These are phyloP conservation scores for Ascochyta koolunga DNA, from an alignment of 2,329 filamentous ascomycete species.

Conservation along the genomic window DNA sequence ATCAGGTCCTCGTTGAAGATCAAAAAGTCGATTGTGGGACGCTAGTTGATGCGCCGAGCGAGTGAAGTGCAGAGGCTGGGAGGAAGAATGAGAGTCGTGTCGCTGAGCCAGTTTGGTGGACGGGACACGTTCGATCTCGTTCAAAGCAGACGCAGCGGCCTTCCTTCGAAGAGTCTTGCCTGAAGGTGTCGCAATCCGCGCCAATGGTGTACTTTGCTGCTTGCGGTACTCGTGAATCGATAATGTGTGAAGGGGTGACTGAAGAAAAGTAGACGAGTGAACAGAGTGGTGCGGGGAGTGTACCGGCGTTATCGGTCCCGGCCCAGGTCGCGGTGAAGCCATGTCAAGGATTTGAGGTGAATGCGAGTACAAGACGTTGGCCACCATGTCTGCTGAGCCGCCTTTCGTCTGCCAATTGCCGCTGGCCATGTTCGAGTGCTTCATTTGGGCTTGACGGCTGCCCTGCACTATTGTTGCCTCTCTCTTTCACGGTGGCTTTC, in stretches of 20 bases:
- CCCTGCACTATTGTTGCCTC: conserved; percentile 8
- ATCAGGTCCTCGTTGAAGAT: conserved; percentile 22
- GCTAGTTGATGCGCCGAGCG: conserved; percentile 38
- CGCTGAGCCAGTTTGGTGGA: conserved; percentile 19
- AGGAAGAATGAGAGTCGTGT: conserved; percentile 19
- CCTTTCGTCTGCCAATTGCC: neutral
- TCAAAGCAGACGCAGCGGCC: conserved; percentile 42
- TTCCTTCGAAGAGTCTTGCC: conserved; percentile 47
- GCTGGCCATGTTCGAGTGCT: neutral
- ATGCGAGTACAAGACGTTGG: conserved; percentile 25
- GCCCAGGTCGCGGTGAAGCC: conserved; percentile 25
- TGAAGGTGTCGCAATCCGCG: conserved; percentile 34
- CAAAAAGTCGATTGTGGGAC: conserved; percentile 22
- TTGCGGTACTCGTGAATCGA: conserved; percentile 50
- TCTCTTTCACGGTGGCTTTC: conserved; percentile 15
- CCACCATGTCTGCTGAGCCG: conserved; percentile 28
- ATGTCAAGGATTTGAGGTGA: conserved; percentile 29
- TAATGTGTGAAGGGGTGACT: conserved; percentile 43
- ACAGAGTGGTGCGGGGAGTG: conserved; percentile 48
- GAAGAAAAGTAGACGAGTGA: conserved; percentile 39
- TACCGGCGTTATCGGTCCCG: conserved; percentile 39
- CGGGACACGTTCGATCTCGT: conserved; percentile 38
- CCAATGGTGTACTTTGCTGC: conserved; percentile 44
- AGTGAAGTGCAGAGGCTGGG: conserved; percentile 36
- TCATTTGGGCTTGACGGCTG: neutral